Evolutionary conservation across 2,329 filamentous ascomycete genomes (phyloP).

Genomic region (Xylaria hypoxylon): DNA sequence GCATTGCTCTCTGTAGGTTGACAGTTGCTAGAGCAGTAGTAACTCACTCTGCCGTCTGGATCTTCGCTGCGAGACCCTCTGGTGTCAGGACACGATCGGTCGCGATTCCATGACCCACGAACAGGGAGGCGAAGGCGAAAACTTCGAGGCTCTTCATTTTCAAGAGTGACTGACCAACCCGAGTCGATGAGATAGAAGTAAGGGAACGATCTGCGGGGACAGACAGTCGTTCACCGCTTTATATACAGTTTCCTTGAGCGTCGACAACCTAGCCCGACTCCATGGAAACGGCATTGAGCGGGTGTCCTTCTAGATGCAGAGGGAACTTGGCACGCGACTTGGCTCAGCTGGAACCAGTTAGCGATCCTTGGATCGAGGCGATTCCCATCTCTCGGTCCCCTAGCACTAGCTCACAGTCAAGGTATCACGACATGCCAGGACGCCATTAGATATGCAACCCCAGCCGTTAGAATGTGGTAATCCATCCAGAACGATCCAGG

Average conservation of each 20-base stretch:
- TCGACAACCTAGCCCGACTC: background rate
- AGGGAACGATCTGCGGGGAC: background rate
- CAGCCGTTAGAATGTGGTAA: slow-evolving; percentile 2
- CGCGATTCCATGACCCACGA: slow-evolving; percentile 43
- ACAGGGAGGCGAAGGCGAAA: slow-evolving; percentile 26
- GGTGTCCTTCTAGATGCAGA: background rate
- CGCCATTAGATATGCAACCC: slow-evolving; percentile 12
- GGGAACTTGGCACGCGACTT: slow-evolving; percentile 14
- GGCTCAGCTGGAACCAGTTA: slow-evolving; percentile 10
- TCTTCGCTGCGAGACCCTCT: slow-evolving; percentile 56
- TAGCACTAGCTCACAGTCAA: background rate
- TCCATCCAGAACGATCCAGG: slow-evolving; percentile 27
- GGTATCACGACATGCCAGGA: slow-evolving; percentile 20
- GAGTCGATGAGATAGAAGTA: slow-evolving; percentile 4
- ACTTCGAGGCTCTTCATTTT: slow-evolving; percentile 30
- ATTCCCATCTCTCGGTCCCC: slow-evolving; percentile 1
- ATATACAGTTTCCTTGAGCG: slow-evolving; percentile 4
- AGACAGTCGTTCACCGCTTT: slow-evolving; percentile 12
- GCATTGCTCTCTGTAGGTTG: background rate
- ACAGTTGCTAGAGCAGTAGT: background rate
- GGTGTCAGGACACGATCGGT: slow-evolving; percentile 53
- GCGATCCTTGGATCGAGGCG: slow-evolving; percentile 10
- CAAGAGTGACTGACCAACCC: background rate
- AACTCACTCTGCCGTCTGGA: slow-evolving; percentile 54
- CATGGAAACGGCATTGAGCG: background rate